Evolutionary conservation across 129 eudicot species (phyloP).

Genomic region (Centrapalus pauciflorus): DNA sequence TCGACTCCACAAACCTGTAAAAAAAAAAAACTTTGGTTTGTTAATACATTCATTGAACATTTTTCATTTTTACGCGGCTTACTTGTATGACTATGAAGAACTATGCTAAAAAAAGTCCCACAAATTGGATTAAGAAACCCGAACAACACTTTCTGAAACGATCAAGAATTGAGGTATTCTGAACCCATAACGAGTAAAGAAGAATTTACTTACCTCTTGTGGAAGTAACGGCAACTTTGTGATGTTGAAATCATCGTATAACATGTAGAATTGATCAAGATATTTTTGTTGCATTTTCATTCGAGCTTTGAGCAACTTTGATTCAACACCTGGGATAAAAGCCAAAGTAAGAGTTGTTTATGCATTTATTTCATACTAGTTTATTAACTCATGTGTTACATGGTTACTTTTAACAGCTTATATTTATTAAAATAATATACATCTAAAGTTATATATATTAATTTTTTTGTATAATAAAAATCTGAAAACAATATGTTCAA

Average conservation of each 20-base stretch:
- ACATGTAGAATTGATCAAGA: slow-evolving; percentile 87
- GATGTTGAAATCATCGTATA: slow-evolving; percentile 90
- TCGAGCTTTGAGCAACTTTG: slow-evolving; percentile 96
- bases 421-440: no score
- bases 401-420: no score
- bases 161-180: neutral
- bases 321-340: slow-evolving; percentile 52
- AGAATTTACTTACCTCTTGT: slow-evolving; percentile 71
- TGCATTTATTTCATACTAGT: neutral
- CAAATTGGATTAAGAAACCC: no score
- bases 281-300: slow-evolving; percentile 98
- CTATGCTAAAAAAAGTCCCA: neutral
- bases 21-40: neutral
- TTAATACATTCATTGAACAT: neutral
- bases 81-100: neutral
- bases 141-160: neutral
- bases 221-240: slow-evolving; percentile 88
- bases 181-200: slow-evolving; percentile 9
- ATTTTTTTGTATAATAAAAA: no score
- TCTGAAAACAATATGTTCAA: no score
- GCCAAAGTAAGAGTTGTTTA: neutral
- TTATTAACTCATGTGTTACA: no score
- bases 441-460: no score
- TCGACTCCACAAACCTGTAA: slow-evolving; percentile 80
- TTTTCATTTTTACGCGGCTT: neutral